These are phyloP conservation scores for Alternaria viburni DNA, from an alignment of 2,329 filamentous ascomycete species.

Conservation along the genomic window DNA sequence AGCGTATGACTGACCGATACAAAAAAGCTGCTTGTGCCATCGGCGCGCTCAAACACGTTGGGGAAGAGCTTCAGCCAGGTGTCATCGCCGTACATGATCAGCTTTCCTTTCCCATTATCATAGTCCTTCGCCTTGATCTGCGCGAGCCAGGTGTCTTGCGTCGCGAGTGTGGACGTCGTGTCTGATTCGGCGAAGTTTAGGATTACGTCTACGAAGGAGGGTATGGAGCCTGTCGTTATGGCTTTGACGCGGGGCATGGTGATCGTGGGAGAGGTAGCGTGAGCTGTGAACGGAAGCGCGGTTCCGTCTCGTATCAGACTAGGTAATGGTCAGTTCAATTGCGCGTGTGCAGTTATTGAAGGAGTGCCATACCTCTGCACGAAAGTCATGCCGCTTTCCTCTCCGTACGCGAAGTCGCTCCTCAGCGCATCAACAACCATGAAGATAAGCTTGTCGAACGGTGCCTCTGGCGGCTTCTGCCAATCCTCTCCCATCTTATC, in stretches of 20 bases:
- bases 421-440: conserved; percentile 94
- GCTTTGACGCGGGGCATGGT: conserved; percentile 98
- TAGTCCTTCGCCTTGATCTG: conserved; percentile 73
- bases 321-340: conserved; percentile 1
- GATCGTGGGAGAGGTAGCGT: conserved; percentile 95
- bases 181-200: conserved; percentile 96
- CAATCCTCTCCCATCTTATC: conserved; percentile 28
- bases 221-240: conserved; percentile 96
- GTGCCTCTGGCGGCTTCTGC: conserved; percentile 62
- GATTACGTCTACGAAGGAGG: conserved; percentile 95
- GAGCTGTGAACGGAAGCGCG: conserved; percentile 91
- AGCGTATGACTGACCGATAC: conserved; percentile 74
- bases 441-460: conserved; percentile 90
- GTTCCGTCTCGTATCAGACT: conserved; percentile 83
- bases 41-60: conserved; percentile 80
- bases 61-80: conserved; percentile 98
- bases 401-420: conserved; percentile 91
- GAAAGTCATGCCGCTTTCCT: conserved; percentile 80
- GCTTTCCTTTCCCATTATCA: conserved; percentile 61
- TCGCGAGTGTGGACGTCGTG: conserved; percentile 82
- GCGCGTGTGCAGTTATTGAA: background rate
- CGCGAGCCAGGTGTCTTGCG: conserved; percentile 94
- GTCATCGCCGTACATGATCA: conserved; percentile 96
- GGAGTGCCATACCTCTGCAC: conserved; percentile 73
- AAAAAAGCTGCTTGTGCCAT: conserved; percentile 97